Evolutionary conservation across 495 filamentous ascomycete species (phyloP).

Genomic region (Aspergillus ellipticus): DNA sequence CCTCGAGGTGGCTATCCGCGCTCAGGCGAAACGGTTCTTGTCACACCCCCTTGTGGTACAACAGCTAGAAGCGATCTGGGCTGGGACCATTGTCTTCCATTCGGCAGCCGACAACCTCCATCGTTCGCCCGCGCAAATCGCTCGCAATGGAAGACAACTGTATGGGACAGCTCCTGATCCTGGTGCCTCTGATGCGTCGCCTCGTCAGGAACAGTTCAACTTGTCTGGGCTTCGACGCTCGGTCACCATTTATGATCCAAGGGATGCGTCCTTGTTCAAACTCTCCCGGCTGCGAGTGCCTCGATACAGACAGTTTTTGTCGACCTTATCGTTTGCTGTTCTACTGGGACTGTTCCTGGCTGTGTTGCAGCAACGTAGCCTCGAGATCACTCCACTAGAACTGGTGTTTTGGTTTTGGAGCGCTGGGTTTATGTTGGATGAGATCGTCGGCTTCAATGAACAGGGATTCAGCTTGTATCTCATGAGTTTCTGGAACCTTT

Average conservation of each 20-base stretch:
- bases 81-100: conserved; percentile 88
- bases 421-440: conserved; percentile 94
- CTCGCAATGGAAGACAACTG: conserved; percentile 20
- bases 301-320: conserved; percentile 83
- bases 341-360: conserved; percentile 80
- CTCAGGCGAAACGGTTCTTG: conserved; percentile 83
- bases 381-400: conserved; percentile 74
- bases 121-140: conserved; percentile 37
- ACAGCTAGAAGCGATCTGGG: conserved; percentile 94
- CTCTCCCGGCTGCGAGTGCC: conserved; percentile 85
- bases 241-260: conserved; percentile 83
- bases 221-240: conserved; percentile 53
- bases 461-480: conserved; percentile 92
- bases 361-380: conserved; percentile 65
- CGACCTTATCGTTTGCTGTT: conserved; percentile 76
- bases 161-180: conserved; percentile 6
- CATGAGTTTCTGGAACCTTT: conserved; percentile 95
- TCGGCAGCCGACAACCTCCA: conserved; percentile 80
- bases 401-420: conserved; percentile 96
- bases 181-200: not conserved
- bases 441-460: conserved; percentile 87
- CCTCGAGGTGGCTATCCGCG: conserved; percentile 85
- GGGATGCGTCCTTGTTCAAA: conserved; percentile 86
- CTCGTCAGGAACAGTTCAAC: conserved; percentile 5
- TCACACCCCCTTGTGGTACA: conserved; percentile 86